phyloP scores from a whole-genome alignment of 345 rosid genomes.

The Melaleuca alternifolia region DNA sequence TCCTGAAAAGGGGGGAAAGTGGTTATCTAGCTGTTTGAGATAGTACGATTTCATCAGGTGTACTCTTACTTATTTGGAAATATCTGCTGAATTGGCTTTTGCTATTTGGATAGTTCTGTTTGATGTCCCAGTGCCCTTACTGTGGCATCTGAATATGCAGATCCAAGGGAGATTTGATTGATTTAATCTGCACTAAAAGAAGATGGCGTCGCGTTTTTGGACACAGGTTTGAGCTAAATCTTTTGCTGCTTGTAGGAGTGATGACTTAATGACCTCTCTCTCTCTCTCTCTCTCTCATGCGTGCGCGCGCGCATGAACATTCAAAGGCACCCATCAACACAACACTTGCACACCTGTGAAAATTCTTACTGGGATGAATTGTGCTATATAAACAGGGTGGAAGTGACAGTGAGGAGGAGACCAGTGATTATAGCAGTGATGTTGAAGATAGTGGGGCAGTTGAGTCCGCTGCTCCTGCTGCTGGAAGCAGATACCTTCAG shows the following conservation, averaged over 20 bases:
- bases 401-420: conserved; percentile 65
- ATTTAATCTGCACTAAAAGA: not conserved
- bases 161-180: not conserved
- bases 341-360: not conserved
- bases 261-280: not conserved
- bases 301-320: not conserved
- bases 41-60: not conserved
- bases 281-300: not conserved
- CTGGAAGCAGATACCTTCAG: conserved; percentile 41
- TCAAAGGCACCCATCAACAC: not conserved
- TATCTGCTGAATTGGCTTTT: not conserved
- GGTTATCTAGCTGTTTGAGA: not conserved
- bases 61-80: not conserved
- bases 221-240: conserved; percentile 39
- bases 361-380: not conserved
- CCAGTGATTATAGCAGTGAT: conserved; percentile 40
- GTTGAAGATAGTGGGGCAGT: conserved; percentile 16
- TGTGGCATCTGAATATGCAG: not conserved
- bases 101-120: not conserved
- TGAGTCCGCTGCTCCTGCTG: conserved; percentile 16
- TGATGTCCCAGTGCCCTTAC: not conserved
- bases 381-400: conserved; percentile 32
- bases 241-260: not conserved
- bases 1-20: not conserved
- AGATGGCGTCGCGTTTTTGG: conserved; percentile 60